Base-by-base conservation (phyloP, 306 rosid genomes). In the Heteromeles arbutifolia region DNA sequence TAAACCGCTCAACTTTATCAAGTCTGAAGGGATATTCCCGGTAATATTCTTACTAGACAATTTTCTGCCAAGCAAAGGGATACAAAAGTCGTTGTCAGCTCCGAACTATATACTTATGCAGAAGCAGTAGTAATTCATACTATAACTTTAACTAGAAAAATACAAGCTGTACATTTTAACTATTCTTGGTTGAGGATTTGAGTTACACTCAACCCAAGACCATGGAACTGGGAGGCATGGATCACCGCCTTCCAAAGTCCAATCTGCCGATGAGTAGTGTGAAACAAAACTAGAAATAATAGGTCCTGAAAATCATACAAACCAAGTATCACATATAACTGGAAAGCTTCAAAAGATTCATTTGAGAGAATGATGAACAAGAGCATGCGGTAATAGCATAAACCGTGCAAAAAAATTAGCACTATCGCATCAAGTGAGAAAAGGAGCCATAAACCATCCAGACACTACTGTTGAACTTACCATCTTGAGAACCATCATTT, bases 161-260 rank as follows among this genome's bases (percentile, higher is more conserved):
- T 54, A 61, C 66, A 79, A 83, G 52, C 67, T 53, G 79, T 90
- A 95, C 98, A 95, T 84, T 85, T 89, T 85, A 89, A 86, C 82
- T 82, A 95, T 83, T 82, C 86, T 89, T 82, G 98, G 97, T 45
- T 72, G 97, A 63, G 78, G 83, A 83, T 92, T 93, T 37, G 92
- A 78, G 90, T 83, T 90, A 75, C 99, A 95, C 22, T 67, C 91
- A 85, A 92, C 80, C 97, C 99, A 95, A 48, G 99, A 89, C 99
- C 99, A 95, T 32, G 99, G 89, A 81, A 86, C 98, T 72, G 99
- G 99, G 56, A 88, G 73, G 85, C 98, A 95, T n/a, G 99, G 97
- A 61, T 95, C 99, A 65, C 99, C 99, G 7, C 97, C 97, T 86
- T 95, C 98, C 63, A 80, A 85, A 14, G 87, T 90, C 98, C 96